Conservation (phyloP, 2,329 filamentous ascomycete species). For the Penicillium sp. region DNA sequence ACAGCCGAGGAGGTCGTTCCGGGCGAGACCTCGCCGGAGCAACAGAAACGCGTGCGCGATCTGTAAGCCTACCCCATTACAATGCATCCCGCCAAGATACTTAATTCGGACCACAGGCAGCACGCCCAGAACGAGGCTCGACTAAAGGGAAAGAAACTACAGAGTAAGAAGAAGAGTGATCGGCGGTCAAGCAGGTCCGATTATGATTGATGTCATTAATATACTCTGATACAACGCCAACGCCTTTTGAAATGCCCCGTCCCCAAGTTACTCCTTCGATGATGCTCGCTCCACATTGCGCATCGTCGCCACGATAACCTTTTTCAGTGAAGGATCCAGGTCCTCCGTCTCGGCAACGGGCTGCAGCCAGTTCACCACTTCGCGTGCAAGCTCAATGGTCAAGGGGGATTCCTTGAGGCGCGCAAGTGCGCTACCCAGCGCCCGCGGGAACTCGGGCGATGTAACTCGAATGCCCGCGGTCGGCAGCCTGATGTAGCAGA, state of each 20-base stretch:
- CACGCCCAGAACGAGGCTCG: conserved; percentile 55
- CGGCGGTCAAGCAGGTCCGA: conserved; percentile 43
- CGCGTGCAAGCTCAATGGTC: conserved; percentile 42
- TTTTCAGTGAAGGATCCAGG: conserved; percentile 51
- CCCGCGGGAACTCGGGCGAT: conserved; percentile 68
- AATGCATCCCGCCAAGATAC: not conserved
- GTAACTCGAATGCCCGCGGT: conserved; percentile 60
- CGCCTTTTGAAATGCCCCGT: conserved; percentile 20
- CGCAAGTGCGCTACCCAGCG: conserved; percentile 61
- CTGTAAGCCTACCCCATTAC: conserved; percentile 40
- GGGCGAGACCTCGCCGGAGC: conserved; percentile 57
- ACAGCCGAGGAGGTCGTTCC: conserved; percentile 51
- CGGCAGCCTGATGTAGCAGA: conserved; percentile 67
- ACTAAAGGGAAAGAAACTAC: conserved; percentile 56
- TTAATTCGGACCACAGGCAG: conserved; percentile 40
- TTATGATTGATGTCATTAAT: conserved; percentile 27
- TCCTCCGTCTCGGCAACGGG: conserved; percentile 43
- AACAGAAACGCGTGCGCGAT: conserved; percentile 52
- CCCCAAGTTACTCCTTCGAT: conserved; percentile 19
- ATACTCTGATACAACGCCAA: conserved; percentile 18
- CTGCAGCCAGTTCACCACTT: conserved; percentile 49
- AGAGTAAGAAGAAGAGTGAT: conserved; percentile 58
- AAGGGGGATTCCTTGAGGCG: conserved; percentile 54
- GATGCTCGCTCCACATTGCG: conserved; percentile 32
- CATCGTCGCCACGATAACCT: conserved; percentile 46